Percentiles rank a stretch among this genome's conserved stretches.
phyloP scores from a whole-genome alignment of 2,329 filamentous ascomycete species.

The Microsporum audouinii region DNA sequence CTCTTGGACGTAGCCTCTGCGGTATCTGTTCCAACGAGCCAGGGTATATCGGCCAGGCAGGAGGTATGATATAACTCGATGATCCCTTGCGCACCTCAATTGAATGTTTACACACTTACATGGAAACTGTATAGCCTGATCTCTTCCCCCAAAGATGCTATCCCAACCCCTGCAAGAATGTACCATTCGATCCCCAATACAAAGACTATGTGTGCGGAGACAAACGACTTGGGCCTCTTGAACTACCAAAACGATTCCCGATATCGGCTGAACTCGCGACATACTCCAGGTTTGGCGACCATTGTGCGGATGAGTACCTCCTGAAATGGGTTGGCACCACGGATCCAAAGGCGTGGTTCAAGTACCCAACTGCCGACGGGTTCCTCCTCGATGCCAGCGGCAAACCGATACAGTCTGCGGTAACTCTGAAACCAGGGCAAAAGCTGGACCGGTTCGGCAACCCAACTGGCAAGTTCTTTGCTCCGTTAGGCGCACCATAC shows the following conservation, averaged over 20 bases:
- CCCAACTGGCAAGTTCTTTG: not conserved
- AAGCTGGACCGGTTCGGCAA: slow-evolving; percentile 3
- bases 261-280: not conserved
- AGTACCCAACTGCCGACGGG: not conserved
- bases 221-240: not conserved
- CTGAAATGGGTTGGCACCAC: not conserved
- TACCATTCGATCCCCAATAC: not conserved
- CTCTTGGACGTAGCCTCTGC: not conserved
- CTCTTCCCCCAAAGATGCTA: not conserved
- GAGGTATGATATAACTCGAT: not conserved
- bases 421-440: not conserved
- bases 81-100: not conserved
- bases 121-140: not conserved
- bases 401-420: not conserved
- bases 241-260: not conserved
- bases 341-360: not conserved
- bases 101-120: not conserved
- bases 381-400: not conserved
- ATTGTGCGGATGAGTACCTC: slow-evolving; percentile 1
- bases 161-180: not conserved
- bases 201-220: slow-evolving; percentile 1
- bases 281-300: not conserved
- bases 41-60: not conserved
- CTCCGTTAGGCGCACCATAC: not conserved
- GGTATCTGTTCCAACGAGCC: not conserved